phyloP scores from a whole-genome alignment of 2,329 filamentous ascomycete genomes.

The Macrophomina pseudophaseolina region DNA sequence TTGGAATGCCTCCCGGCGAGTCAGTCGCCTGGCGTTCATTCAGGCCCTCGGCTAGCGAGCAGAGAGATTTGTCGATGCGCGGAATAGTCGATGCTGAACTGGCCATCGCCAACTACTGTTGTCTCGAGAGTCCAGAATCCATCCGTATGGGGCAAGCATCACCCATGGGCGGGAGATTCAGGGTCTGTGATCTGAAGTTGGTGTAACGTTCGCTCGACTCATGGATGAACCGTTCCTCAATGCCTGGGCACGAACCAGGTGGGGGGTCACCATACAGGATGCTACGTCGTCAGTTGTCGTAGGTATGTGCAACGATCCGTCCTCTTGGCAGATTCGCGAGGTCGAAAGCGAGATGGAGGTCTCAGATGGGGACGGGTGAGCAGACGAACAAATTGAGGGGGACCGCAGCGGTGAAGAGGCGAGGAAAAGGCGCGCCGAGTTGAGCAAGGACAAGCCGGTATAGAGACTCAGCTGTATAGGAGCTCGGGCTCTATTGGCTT shows the following conservation, averaged over 20 bases:
- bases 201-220: background rate
- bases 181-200: background rate
- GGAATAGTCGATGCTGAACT: background rate
- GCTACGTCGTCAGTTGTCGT: no score
- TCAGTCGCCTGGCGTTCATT: background rate
- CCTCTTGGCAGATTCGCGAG: conserved; percentile 9
- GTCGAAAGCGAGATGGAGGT: background rate
- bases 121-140: background rate
- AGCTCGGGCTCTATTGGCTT: conserved; percentile 18
- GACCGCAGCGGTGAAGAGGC: background rate
- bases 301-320: background rate
- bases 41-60: background rate
- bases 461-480: conserved; percentile 6
- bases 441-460: background rate
- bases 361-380: conserved; percentile 1
- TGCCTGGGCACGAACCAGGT: background rate
- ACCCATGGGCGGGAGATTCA: background rate
- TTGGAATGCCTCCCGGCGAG: background rate
- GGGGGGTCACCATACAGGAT: background rate
- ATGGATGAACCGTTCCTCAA: background rate
- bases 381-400: background rate
- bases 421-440: background rate
- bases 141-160: background rate
- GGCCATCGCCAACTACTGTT: background rate
- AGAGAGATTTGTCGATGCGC: background rate